These are phyloP conservation scores for Saccharomyces pastorianus DNA, from an alignment of 1,139 yeast species.

Conservation along the genomic window DNA sequence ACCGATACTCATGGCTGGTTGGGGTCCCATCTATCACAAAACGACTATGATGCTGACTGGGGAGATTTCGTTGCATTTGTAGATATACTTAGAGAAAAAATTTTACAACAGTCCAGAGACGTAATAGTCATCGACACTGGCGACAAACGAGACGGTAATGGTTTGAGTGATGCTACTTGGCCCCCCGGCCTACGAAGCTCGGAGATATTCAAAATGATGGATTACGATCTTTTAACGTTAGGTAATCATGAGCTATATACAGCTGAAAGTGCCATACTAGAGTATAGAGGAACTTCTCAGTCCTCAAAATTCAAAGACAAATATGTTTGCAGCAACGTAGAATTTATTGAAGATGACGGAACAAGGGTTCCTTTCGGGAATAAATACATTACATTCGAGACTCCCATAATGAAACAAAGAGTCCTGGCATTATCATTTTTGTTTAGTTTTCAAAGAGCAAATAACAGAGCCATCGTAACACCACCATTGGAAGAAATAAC, in stretches of 20 bases:
- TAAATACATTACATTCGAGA: conserved; percentile 54
- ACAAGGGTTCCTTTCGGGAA: conserved; percentile 61
- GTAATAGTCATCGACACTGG: conserved; percentile 78
- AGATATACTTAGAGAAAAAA: conserved; percentile 36
- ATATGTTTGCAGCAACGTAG: conserved; percentile 79
- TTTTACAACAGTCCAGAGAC: conserved; percentile 48
- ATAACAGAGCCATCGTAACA: conserved; percentile 54
- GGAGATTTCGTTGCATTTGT: conserved; percentile 80
- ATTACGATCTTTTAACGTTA: conserved; percentile 72
- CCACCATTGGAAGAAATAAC: conserved; percentile 48
- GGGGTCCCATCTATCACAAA: conserved; percentile 75
- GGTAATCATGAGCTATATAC: conserved; percentile 90
- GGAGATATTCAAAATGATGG: conserved; percentile 53
- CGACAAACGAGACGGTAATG: conserved; percentile 93
- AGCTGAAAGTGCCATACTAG: conserved; percentile 59
- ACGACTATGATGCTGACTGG: conserved; percentile 78
- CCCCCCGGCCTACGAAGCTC: conserved; percentile 64
- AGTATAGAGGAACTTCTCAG: conserved; percentile 50
- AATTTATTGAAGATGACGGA: conserved; percentile 43
- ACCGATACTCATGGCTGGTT: conserved; percentile 97
- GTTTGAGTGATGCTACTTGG: conserved; percentile 62
- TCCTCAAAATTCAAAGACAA: conserved; percentile 46
- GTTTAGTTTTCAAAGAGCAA: conserved; percentile 64
- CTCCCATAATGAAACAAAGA: conserved; percentile 45
- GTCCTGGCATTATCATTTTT: conserved; percentile 71